Evolutionary conservation across 179 eudicot species (phyloP), one percentile per base, ranked within the genome.

Genomic region (Silene vulgaris): DNA sequence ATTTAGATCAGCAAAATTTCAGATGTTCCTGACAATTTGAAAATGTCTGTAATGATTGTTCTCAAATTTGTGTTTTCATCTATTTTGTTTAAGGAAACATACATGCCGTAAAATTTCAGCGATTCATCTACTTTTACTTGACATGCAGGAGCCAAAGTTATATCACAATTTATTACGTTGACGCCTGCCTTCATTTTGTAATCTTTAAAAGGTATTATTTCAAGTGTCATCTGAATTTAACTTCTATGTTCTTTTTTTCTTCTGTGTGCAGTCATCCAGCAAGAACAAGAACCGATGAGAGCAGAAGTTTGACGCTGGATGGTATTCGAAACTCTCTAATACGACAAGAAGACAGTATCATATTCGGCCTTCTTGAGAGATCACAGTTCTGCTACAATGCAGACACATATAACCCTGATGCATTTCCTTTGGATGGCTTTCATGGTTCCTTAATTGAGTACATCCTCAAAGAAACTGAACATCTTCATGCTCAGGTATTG

Each of bases 271-370:
- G 88, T 29, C 40, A 54, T 35, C 65, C 68, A 30, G 50, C 81
- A 75, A 88, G 77, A 78, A 77, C 66, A 40, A 90, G 99, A 81
- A 69, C 89, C 17, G 99, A 95, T 77, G 91, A 85, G 86, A 95
- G 91, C 65, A 79, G 87, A 75, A 86, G 86, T 84, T 85, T 92
- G 81, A 92, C 97, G 23, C 85, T 95, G 8, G 97, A 90, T 3
- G 95, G 90, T 35, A 95, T 95, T 30, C 85, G 99, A 20, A 82
- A 81, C 78, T 90, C 97, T 60, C 83, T 95, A 52, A 90, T 95
- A 71, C 91, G 97, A 32, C 99, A 95, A 80, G 99, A 92, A 80
- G 99, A 95, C 77, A 95, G 97, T 82, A 95, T 95, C 19, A 95
- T 95, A 76, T 95, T 85, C 74, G 74, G 91, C 73, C 94, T 95